phyloP scores from a whole-genome alignment of 1,284 basidiomycete genomes.

The Tylopilus sp. region DNA sequence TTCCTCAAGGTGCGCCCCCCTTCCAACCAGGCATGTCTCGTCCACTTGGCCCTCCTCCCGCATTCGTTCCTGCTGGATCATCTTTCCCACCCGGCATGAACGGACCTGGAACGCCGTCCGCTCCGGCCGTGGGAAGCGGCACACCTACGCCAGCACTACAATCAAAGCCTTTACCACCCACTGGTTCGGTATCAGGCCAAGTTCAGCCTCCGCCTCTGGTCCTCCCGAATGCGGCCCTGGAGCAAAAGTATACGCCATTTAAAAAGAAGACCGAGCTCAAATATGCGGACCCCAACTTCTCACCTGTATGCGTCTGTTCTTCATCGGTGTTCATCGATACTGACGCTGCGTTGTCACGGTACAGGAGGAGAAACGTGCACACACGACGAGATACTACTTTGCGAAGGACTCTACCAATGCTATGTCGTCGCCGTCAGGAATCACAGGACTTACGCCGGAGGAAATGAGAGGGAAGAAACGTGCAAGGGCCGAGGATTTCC shows the following conservation, averaged over 20 bases:
- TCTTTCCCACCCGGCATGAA: constrained; percentile 33
- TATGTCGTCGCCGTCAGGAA: constrained; percentile 23
- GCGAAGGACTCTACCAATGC: constrained; percentile 51
- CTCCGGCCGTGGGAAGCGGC: constrained; percentile 30
- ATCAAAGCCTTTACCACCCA: constrained; percentile 29
- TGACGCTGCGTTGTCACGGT: constrained; percentile 14
- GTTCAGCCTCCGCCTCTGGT: constrained; percentile 51
- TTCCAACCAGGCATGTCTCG: constrained; percentile 53
- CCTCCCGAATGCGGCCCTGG: constrained; percentile 66
- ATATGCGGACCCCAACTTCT: constrained; percentile 82
- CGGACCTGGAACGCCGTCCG: constrained; percentile 32
- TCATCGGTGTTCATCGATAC: neutral
- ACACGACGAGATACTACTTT: constrained; percentile 79
- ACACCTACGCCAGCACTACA: constrained; percentile 33
- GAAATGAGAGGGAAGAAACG: constrained; percentile 81
- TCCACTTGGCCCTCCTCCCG: constrained; percentile 51
- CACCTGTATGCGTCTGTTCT: constrained; percentile 62
- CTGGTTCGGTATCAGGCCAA: constrained; percentile 31
- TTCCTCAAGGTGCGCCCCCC: constrained; percentile 47
- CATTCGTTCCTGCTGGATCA: constrained; percentile 46
- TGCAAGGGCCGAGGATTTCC: constrained; percentile 82
- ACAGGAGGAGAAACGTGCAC: constrained; percentile 87
- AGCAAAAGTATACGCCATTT: constrained; percentile 75
- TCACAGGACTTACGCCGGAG: constrained; percentile 49
- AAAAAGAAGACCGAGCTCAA: constrained; percentile 85